These are phyloP conservation scores for Chaetomiaceae sp. DNA, from an alignment of 2,329 filamentous ascomycete species.

Conservation along the genomic window DNA sequence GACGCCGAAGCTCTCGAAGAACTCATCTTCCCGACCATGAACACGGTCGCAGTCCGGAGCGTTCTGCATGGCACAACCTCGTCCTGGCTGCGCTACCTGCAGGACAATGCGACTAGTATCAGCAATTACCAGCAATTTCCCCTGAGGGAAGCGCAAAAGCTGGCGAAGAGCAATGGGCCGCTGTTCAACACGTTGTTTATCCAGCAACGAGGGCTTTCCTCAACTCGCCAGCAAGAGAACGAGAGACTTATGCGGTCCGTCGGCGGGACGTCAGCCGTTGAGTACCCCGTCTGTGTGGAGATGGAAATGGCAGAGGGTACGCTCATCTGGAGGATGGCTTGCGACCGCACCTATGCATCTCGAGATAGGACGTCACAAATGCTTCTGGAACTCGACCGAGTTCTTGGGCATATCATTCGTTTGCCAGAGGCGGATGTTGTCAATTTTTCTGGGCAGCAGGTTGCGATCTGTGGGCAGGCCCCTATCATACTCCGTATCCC, in stretches of 20 bases:
- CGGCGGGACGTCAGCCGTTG: conserved; percentile 61
- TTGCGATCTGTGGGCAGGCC: conserved; percentile 64
- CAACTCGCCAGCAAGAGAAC: neutral
- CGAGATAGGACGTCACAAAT: conserved; percentile 44
- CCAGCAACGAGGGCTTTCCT: conserved; percentile 40
- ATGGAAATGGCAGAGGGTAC: conserved; percentile 58
- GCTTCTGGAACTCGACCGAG: conserved; percentile 54
- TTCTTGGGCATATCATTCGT: conserved; percentile 54
- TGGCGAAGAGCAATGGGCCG: conserved; percentile 34
- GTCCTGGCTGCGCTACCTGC: conserved; percentile 67
- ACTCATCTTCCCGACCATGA: conserved; percentile 86
- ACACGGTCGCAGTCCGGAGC: conserved; percentile 72
- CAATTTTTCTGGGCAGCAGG: conserved; percentile 44
- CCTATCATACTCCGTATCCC: conserved; percentile 38
- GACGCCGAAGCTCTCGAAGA: conserved; percentile 64
- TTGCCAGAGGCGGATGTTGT: conserved; percentile 49
- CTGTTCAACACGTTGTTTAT: conserved; percentile 57
- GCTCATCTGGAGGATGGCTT: conserved; percentile 69
- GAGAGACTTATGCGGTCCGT: conserved; percentile 57
- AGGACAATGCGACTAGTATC: conserved; percentile 63
- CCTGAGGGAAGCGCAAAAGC: conserved; percentile 62
- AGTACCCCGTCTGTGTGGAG: conserved; percentile 80
- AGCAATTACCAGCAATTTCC: conserved; percentile 73
- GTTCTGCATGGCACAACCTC: conserved; percentile 64
- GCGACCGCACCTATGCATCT: conserved; percentile 54